Percentiles rank a stretch among this genome's conserved stretches.
phyloP scores from a whole-genome alignment of 208 protist species.

The Leishmania amazonensis region DNA sequence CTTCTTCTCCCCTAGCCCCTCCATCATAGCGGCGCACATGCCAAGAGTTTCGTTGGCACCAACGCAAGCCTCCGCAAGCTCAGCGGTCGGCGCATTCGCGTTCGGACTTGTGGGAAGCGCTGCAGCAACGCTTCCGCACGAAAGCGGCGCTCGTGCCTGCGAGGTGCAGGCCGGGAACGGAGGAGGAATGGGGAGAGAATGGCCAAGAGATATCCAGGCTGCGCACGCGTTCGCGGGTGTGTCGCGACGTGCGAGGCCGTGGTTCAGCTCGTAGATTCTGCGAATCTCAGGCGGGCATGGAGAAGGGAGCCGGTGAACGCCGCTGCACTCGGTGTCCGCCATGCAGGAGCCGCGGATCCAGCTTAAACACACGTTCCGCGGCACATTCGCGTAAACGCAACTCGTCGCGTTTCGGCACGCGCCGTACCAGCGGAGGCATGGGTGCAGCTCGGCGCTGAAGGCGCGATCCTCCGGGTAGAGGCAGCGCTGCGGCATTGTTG shows the following conservation, averaged over 20 bases:
- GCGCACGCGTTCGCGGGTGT: conserved; percentile 10
- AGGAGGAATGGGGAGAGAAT: neutral
- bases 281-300: conserved; percentile 52
- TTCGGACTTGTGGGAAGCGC: neutral
- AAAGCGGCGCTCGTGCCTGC: neutral
- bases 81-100: neutral
- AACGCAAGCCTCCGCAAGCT: neutral
- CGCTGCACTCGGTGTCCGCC: conserved; percentile 48
- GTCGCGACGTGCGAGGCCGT: conserved; percentile 43
- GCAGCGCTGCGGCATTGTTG: neutral
- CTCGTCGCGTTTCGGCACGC: conserved; percentile 67
- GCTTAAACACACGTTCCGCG: conserved; percentile 79
- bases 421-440: conserved; percentile 76
- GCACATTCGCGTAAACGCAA: conserved; percentile 57
- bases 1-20: neutral
- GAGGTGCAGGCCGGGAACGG: neutral
- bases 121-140: neutral
- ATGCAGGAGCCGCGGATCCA: conserved; percentile 71
- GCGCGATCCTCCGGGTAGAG: conserved; percentile 31
- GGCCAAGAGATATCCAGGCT: neutral
- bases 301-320: conserved; percentile 76
- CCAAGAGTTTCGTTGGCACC: neutral
- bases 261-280: conserved; percentile 57
- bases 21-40: neutral
- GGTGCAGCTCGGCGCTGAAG: conserved; percentile 57